A percentile compares a stretch with the other conserved stretches of the same genome.
Evolutionary conservation across 2,329 filamentous ascomycete genomes (phyloP).

Genomic region (Fusarium scirpi): DNA sequence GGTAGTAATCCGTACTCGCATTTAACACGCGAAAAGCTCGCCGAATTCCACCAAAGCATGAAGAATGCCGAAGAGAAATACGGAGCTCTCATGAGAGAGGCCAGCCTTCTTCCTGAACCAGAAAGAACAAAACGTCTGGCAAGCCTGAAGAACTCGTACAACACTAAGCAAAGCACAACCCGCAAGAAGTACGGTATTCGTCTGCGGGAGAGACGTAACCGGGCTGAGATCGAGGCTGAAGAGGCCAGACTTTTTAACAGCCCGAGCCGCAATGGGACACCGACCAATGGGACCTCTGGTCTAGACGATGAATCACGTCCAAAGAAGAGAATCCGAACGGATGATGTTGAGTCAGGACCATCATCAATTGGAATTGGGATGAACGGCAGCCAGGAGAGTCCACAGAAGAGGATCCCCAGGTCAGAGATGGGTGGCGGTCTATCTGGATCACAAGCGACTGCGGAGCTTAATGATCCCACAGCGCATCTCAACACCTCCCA

Average conservation of each 20-base stretch:
- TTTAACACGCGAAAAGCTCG: slow-evolving; percentile 50
- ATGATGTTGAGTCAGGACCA: slow-evolving; percentile 13
- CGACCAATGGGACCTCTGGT: slow-evolving; percentile 8
- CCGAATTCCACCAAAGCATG: slow-evolving; percentile 49
- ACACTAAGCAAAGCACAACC: slow-evolving; percentile 67
- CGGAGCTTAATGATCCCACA: slow-evolving; percentile 54
- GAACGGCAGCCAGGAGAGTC: slow-evolving; percentile 23
- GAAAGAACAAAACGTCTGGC: slow-evolving; percentile 52
- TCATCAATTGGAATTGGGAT: neutral
- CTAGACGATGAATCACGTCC: slow-evolving; percentile 21
- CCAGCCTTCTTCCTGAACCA: slow-evolving; percentile 53
- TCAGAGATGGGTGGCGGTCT: slow-evolving; percentile 55
- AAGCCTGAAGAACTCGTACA: slow-evolving; percentile 64
- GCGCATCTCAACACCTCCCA: slow-evolving; percentile 39
- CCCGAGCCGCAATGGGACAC: slow-evolving; percentile 24
- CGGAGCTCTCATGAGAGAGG: slow-evolving; percentile 57
- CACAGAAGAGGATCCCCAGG: slow-evolving; percentile 48
- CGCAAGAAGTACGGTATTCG: slow-evolving; percentile 70
- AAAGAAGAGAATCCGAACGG: slow-evolving; percentile 45
- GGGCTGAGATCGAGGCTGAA: slow-evolving; percentile 59
- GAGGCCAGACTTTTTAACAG: slow-evolving; percentile 53
- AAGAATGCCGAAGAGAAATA: slow-evolving; percentile 52
- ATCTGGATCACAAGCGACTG: slow-evolving; percentile 52
- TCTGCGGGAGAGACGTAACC: slow-evolving; percentile 62
- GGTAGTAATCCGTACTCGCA: slow-evolving; percentile 59